Conservation (phyloP, 75 land plant species). For the Sequoia sempervirens region DNA sequence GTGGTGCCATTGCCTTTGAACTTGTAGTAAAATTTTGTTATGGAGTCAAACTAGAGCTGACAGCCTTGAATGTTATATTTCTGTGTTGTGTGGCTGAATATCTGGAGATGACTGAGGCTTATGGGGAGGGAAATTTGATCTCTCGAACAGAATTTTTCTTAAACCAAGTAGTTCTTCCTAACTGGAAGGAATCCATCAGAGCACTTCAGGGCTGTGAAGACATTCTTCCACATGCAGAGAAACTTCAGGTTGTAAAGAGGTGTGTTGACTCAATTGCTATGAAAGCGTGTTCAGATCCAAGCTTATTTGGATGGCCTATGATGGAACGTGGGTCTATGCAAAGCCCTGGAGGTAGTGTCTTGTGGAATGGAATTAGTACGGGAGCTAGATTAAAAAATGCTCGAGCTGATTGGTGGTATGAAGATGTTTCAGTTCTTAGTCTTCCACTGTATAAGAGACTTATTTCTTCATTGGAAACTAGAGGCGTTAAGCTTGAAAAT, state of each 20-base stretch:
- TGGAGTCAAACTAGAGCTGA: constrained; percentile 44
- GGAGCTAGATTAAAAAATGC: constrained; percentile 34
- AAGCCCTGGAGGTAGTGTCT: constrained; percentile 49
- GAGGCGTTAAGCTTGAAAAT: constrained; percentile 28
- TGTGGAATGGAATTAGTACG: constrained; percentile 68
- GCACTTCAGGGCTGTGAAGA: constrained; percentile 27
- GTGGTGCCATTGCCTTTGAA: constrained; percentile 46
- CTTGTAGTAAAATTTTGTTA: constrained; percentile 49
- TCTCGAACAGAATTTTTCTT: constrained; percentile 23
- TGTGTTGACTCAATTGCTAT: constrained; percentile 33
- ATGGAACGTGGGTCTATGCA: constrained; percentile 26
- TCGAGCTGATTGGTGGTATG: constrained; percentile 86
- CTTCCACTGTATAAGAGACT: constrained; percentile 55
- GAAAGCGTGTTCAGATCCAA: constrained; percentile 37
- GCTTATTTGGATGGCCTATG: constrained; percentile 58
- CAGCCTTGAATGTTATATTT: constrained; percentile 36
- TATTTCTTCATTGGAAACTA: constrained; percentile 48
- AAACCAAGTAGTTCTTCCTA: constrained; percentile 22
- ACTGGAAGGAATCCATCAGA: constrained; percentile 43
- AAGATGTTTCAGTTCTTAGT: constrained; percentile 45
- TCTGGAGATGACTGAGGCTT: constrained; percentile 61
- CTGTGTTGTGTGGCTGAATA: constrained; percentile 41
- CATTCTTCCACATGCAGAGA: constrained; percentile 21
- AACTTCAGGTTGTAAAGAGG: constrained; percentile 46
- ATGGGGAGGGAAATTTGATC: constrained; percentile 39